Base-by-base conservation (phyloP, 2,329 filamentous ascomycete genomes). In the Ceratocystis albifundus region DNA sequence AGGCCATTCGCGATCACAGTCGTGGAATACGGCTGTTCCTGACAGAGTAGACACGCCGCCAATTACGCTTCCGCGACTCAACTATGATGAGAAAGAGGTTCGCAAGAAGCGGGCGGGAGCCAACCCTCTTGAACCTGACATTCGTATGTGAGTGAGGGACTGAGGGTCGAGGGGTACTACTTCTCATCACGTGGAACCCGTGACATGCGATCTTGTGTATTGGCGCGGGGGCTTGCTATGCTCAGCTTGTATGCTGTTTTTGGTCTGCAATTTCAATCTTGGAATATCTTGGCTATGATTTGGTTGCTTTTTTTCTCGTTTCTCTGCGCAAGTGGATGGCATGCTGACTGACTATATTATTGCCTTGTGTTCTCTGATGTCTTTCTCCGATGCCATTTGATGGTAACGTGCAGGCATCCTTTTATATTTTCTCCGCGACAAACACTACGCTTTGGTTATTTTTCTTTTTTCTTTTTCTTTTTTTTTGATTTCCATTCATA, bases 1-100 rank as follows among this genome's bases (percentile, higher is more conserved):
- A 1, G 46, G 66, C 5, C 66, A 68, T 50, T 32, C 32, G 12
- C 63, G 66, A 10, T 68, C 66, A 1, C 66, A 68, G 59, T 68
- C 66, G n/a, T 68, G 66, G 66, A 63, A 53, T 28, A 41, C 66
- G 25, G 55, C 50, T n/a, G 41, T 57, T 12, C 45, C 63, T 17
- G 63, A 65, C 5, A 30, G 63, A n/a, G 28, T 22, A 12, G 25
- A n/a, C 8, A 59, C 48, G 6, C 63, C 63, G 1, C 63, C 63
- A 3, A 65, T 65, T n/a, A 65, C 48, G 32, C 63, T 65, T 28
- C 63, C 63, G 17, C 36, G 50, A 7, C 41, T 65, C 17, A 65
- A 57, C 7, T 65, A 65, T 30, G 62, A 64, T 12, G 62, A 64
- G 25, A 32, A 57, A n/a, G 66, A 65, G 22, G 46, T 62, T 50